Evolutionary conservation across 2,329 filamentous ascomycete species (phyloP), one percentile per base, ranked within the genome.

Genomic region (Endocalyx cinctus): DNA sequence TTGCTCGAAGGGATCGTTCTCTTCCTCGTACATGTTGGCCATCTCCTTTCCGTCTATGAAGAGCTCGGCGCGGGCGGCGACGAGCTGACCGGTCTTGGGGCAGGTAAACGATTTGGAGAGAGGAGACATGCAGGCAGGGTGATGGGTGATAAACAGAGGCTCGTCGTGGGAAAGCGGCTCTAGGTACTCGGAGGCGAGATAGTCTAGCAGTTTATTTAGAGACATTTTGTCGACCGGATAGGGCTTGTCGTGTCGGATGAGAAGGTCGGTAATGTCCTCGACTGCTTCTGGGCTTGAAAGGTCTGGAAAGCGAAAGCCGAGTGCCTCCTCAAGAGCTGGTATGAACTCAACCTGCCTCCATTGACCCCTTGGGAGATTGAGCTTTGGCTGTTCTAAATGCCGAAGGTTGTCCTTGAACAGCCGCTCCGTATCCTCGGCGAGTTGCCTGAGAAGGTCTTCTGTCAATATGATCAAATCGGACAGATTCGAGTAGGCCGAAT

Each of bases 21-120:
- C 92, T 62, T 98, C 92, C 59, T 98, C 92, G 59, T 98, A 98
- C 67, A 90, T 94, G 60, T 98, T 98, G 40, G 90, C 87, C 19
- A 95, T 72, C 56, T 98, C 92, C 34, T 79, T 77, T 25, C 83
- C 79, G 31, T 77, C 66, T 42, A 94, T 77, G 62, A 94, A 95
- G 15, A 95, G 74, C 61, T 96, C 89, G 0, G 84, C 86, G 5
- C 89, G 81, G 1, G 87, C 85, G 2, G 87, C 83, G 1, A 95
- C 79, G 7, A 74, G 61, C 55, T 96, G 89, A 11, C 72, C 69
- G 0, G 81, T 82, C 7, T 54, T 59, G 0, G 78, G 74, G 55
- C 88, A 87, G 14, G 70, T 51, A 62, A 87, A 94, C 33, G 85
- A 88, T 66, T 97, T 97, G 16, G 89, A 80, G 6, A 98, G 75